Percentiles rank a stretch among this genome's conserved stretches.
These are phyloP conservation scores for Penicillium bovifimosum DNA, from an alignment of 495 filamentous ascomycete species.

Conservation along the genomic window DNA sequence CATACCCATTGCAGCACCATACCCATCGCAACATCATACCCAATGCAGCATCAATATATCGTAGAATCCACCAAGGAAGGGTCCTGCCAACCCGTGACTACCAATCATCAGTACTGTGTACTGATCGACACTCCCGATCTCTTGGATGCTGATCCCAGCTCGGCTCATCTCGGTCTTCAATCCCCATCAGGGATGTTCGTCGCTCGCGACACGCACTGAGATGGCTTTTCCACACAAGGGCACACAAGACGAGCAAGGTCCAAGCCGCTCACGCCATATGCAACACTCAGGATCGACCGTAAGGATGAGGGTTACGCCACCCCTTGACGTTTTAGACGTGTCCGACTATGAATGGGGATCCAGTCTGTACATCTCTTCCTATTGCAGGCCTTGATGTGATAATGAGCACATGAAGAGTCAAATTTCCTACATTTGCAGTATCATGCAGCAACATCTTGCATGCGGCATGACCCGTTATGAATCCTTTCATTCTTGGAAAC, in stretches of 20 bases:
- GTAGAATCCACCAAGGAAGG: neutral
- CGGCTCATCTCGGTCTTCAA: neutral
- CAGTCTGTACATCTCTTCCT: neutral
- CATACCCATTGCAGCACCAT: too few relatives aligned
- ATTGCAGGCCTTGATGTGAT: neutral
- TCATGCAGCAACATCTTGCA: neutral
- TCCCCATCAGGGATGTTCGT: neutral
- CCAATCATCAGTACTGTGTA: neutral
- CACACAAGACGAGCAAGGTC: neutral
- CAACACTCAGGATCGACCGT: slow-evolving; percentile 1
- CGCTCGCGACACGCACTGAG: neutral
- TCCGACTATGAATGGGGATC: neutral
- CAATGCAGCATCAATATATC: too few relatives aligned
- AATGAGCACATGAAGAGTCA: neutral
- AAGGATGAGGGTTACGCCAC: neutral
- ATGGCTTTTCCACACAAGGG: neutral
- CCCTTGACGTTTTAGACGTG: neutral
- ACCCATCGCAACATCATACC: too few relatives aligned
- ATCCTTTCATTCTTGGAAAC: neutral
- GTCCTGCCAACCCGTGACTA: neutral
- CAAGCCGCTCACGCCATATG: neutral
- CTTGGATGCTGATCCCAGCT: neutral
- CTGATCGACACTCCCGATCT: neutral
- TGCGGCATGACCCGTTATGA: neutral
- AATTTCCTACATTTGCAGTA: neutral